Evolutionary conservation across 2,329 filamentous ascomycete species (phyloP).

Genomic region (Cladosporium velox): DNA sequence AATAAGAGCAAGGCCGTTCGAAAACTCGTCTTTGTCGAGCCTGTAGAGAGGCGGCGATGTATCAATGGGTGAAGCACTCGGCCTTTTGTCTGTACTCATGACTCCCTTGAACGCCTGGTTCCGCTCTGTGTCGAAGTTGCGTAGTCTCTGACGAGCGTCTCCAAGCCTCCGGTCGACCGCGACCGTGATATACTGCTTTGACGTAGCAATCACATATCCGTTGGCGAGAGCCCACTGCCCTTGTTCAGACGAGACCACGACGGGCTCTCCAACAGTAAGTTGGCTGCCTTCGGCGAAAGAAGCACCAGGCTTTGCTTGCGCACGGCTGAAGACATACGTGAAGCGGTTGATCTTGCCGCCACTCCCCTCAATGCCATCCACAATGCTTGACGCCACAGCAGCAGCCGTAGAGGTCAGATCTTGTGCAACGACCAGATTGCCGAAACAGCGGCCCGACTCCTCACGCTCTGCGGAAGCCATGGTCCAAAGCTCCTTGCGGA

Average conservation of each 20-base stretch:
- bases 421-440: constrained; percentile 75
- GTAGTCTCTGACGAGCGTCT: constrained; percentile 74
- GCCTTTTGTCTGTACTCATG: constrained; percentile 72
- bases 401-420: constrained; percentile 30
- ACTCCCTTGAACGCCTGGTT: constrained; percentile 91
- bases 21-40: constrained; percentile 96
- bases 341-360: constrained; percentile 88
- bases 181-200: constrained; percentile 75
- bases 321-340: constrained; percentile 79
- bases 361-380: constrained; percentile 35
- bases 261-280: constrained; percentile 80
- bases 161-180: constrained; percentile 89
- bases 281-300: constrained; percentile 87
- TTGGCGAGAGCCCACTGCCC: constrained; percentile 95
- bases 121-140: constrained; percentile 70
- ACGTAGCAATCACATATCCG: constrained; percentile 80
- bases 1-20: constrained; percentile 93
- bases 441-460: constrained; percentile 84
- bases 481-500: constrained; percentile 90
- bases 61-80: constrained; percentile 37
- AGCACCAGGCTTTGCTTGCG: constrained; percentile 53
- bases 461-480: constrained; percentile 90
- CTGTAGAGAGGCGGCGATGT: constrained; percentile 67
- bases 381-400: constrained; percentile 23
- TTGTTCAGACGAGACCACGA: constrained; percentile 93